Percentiles rank a stretch among this genome's conserved stretches.
phyloP scores from a whole-genome alignment of 768 basidiomycete genomes.

The Mycena albidolilacea region DNA sequence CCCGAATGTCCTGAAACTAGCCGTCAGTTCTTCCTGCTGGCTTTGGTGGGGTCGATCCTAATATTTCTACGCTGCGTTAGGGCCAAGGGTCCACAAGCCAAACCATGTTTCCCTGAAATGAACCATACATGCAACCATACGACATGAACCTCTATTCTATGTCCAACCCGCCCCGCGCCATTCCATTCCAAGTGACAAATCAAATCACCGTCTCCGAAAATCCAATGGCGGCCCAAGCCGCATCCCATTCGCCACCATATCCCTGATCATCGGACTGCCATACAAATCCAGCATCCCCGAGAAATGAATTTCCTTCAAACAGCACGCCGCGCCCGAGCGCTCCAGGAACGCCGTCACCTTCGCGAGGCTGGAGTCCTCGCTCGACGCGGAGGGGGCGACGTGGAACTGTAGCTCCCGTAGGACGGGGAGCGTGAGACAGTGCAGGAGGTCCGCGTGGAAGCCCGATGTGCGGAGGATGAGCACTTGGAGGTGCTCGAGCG shows the following conservation, averaged over 20 bases:
- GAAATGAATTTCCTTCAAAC: constrained; percentile 24
- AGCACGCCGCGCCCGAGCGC: constrained; percentile 6
- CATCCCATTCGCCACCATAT: constrained; percentile 20
- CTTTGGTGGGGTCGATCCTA: too few relatives aligned
- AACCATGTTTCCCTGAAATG: too few relatives aligned
- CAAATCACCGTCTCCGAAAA: constrained; percentile 15
- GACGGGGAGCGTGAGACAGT: constrained; percentile 29
- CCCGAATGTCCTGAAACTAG: too few relatives aligned
- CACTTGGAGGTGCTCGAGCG: constrained; percentile 29
- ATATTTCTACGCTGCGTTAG: too few relatives aligned
- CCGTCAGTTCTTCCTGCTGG: too few relatives aligned
- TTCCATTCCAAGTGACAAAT: neutral
- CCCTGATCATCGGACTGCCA: constrained; percentile 5
- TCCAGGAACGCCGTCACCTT: constrained; percentile 26
- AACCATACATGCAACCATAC: too few relatives aligned
- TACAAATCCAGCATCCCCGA: constrained; percentile 26
- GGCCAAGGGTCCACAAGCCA: too few relatives aligned
- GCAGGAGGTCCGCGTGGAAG: constrained; percentile 33
- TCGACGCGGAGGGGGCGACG: constrained; percentile 9
- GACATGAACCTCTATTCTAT: constrained; percentile 3
- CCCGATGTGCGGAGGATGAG: constrained; percentile 24
- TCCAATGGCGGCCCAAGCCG: constrained; percentile 30
- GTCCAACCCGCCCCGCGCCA: neutral
- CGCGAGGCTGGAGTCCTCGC: constrained; percentile 4
- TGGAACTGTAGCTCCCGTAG: constrained; percentile 35